Percentiles rank a stretch among this genome's conserved stretches.
phyloP scores from a whole-genome alignment of 441 rosid genomes.

The Pelargonium exstipulatum region DNA sequence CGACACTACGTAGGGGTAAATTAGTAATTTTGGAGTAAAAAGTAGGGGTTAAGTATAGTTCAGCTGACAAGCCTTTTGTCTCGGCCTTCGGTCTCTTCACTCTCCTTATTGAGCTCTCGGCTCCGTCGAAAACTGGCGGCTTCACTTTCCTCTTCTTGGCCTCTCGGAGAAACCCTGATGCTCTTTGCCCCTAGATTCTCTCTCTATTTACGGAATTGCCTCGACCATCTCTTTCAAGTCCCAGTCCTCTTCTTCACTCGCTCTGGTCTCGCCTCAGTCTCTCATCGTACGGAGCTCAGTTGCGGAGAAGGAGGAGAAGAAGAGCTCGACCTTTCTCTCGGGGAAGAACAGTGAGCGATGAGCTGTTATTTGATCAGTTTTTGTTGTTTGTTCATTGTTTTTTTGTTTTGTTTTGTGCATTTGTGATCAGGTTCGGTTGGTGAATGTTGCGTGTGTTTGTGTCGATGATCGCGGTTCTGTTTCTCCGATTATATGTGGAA shows the following conservation, averaged over 20 bases:
- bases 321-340: neutral
- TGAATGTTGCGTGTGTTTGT: neutral
- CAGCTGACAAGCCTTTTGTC: conserved; percentile 6
- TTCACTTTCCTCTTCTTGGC: neutral
- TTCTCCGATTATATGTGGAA: neutral
- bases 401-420: conserved; percentile 5
- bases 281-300: neutral
- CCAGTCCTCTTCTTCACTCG: neutral
- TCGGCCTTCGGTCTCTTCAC: conserved; percentile 2
- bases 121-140: neutral
- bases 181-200: no score
- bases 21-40: neutral
- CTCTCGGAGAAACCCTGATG: neutral
- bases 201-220: neutral
- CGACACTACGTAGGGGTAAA: neutral
- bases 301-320: neutral
- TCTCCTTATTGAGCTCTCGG: neutral
- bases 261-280: neutral
- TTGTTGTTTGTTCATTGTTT: neutral
- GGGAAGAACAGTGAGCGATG: neutral
- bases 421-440: neutral
- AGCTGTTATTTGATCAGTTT: no score
- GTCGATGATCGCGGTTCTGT: neutral
- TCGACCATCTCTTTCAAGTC: neutral
- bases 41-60: neutral